A percentile compares a stretch with the other conserved stretches of the same genome.
phyloP scores from a whole-genome alignment of 1,284 basidiomycete species.

The Tremellales sp. region DNA sequence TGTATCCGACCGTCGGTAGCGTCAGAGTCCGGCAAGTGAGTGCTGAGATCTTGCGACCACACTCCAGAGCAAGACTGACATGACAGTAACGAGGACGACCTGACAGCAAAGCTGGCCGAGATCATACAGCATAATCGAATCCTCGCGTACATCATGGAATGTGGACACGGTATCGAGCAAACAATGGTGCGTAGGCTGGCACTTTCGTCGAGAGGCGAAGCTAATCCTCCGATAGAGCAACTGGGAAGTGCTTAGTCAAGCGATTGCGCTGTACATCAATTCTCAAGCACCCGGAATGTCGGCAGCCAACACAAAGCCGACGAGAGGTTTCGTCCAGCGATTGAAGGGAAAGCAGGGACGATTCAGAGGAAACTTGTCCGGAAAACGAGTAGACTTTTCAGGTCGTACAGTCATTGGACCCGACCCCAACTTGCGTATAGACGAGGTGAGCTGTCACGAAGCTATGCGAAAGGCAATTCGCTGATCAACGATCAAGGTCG shows the following conservation, averaged over 20 bases:
- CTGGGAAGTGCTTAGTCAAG: slow-evolving; percentile 95
- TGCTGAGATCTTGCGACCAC: slow-evolving; percentile 1
- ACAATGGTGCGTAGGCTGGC: slow-evolving; percentile 65
- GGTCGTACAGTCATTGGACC: slow-evolving; percentile 98
- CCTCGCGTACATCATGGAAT: slow-evolving; percentile 83
- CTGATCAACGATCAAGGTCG: slow-evolving; percentile 59
- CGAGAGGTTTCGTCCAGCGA: slow-evolving; percentile 95
- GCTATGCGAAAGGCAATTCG: neutral
- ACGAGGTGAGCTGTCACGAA: slow-evolving; percentile 57
- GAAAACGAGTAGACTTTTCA: slow-evolving; percentile 99
- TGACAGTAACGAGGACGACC: slow-evolving; percentile 91
- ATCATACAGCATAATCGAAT: slow-evolving; percentile 94
- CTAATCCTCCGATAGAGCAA: slow-evolving; percentile 61
- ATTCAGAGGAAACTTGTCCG: slow-evolving; percentile 96
- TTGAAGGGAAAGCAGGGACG: slow-evolving; percentile 99
- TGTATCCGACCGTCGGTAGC: slow-evolving; percentile 96
- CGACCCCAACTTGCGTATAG: slow-evolving; percentile 95
- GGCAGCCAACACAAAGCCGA: slow-evolving; percentile 77
- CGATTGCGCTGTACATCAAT: slow-evolving; percentile 97
- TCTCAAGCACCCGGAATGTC: slow-evolving; percentile 93
- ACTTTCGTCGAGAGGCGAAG: neutral
- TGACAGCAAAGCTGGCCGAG: slow-evolving; percentile 95
- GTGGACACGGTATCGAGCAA: slow-evolving; percentile 80
- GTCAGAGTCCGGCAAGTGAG: slow-evolving; percentile 77
- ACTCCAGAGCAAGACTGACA: neutral